Conservation (phyloP, 2,329 filamentous ascomycete species). For the Penicillium sp. region DNA sequence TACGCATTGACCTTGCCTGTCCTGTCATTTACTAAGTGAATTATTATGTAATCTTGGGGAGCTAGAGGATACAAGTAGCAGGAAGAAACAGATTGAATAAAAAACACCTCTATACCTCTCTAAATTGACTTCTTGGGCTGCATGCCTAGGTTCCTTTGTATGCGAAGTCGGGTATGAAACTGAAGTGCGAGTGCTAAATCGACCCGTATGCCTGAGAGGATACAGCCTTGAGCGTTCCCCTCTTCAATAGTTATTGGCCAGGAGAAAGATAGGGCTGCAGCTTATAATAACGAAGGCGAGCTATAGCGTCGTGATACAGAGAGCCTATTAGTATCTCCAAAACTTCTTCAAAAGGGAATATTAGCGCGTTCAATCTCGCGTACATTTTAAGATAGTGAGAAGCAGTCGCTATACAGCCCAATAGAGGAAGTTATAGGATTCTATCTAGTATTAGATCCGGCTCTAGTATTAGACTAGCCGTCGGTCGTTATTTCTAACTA, state of each 20-base stretch:
- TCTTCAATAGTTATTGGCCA: not conserved
- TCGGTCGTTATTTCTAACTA: conserved; percentile 2
- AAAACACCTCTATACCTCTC: too few species aligned
- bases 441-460: not conserved
- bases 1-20: too few species aligned
- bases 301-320: not conserved
- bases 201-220: too few species aligned
- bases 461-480: not conserved
- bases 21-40: too few species aligned
- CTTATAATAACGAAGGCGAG: conserved; percentile 1
- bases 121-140: too few species aligned
- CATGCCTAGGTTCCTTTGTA: too few species aligned
- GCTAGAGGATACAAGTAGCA: too few species aligned
- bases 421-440: not conserved
- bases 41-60: too few species aligned
- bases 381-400: not conserved
- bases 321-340: not conserved
- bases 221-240: too few species aligned
- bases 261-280: conserved; percentile 1
- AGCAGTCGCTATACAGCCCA: not conserved
- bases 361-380: not conserved
- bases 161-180: too few species aligned
- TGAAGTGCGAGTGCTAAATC: too few species aligned
- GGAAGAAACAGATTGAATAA: too few species aligned
- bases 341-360: not conserved